These are phyloP conservation scores for Colletotrichum sp. DNA, from an alignment of 2,329 filamentous ascomycete genomes.

Conservation along the genomic window DNA sequence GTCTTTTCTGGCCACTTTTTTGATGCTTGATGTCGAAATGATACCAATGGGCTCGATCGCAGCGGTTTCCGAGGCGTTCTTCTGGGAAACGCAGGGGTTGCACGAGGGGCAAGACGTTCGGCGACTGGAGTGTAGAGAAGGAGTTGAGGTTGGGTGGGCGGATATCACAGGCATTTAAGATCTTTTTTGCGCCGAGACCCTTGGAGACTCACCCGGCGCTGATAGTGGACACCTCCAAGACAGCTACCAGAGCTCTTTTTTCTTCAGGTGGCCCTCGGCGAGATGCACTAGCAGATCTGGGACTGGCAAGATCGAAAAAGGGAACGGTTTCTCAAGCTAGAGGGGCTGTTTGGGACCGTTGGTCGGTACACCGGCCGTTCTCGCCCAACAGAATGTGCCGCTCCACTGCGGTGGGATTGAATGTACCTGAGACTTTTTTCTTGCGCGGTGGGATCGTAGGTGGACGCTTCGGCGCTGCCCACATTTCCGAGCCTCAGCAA, in stretches of 20 bases:
- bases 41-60: neutral
- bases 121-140: neutral
- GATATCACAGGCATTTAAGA: slow-evolving; percentile 4
- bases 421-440: neutral
- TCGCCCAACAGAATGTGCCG: slow-evolving; percentile 7
- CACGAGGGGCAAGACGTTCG: neutral
- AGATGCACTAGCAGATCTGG: slow-evolving; percentile 13
- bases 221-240: neutral
- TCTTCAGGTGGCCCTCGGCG: neutral
- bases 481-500: slow-evolving; percentile 3
- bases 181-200: neutral
- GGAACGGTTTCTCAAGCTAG: neutral
- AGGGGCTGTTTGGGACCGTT: neutral
- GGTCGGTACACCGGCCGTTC: neutral
- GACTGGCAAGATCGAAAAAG: neutral
- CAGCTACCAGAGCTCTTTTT: neutral
- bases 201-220: neutral
- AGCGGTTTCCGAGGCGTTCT: neutral
- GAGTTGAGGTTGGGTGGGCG: neutral
- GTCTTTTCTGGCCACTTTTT: slow-evolving; percentile 41
- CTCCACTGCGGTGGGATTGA: neutral
- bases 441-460: neutral
- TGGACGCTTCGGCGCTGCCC: neutral
- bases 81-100: neutral
- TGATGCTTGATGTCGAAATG: neutral